Conservation (phyloP, 169 alveolate species). For the Plasmodium billcollinsi region DNA sequence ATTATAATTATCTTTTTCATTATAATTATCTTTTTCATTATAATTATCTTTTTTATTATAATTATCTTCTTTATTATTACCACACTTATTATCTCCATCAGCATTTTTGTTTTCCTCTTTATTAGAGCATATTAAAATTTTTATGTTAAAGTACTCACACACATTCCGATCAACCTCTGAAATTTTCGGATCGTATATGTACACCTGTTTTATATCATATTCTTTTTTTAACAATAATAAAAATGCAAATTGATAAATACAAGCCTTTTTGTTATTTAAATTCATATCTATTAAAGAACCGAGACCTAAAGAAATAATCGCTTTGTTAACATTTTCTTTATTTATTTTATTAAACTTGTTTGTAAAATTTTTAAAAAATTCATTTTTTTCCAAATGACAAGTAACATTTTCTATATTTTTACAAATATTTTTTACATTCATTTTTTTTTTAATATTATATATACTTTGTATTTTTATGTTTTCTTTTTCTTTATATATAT, state of each 20-base stretch:
- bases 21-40: neutral
- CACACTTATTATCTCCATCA: neutral
- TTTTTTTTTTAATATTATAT: neutral
- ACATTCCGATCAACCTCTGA: conserved; percentile 15
- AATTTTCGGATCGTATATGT: conserved; percentile 60
- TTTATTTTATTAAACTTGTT: conserved; percentile 14
- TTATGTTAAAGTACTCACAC: neutral
- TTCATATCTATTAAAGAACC: conserved; percentile 48
- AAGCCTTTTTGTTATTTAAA: conserved; percentile 24
- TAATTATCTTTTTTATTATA: neutral
- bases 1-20: neutral
- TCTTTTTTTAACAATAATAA: conserved; percentile 17
- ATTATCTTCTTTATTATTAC: neutral
- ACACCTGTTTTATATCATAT: conserved; percentile 11
- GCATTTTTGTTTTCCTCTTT: neutral
- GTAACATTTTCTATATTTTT: conserved; percentile 37
- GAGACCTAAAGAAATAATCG: conserved; percentile 42
- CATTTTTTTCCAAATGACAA: conserved; percentile 24
- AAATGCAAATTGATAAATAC: conserved; percentile 43
- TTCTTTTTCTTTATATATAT: neutral
- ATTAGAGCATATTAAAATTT: neutral
- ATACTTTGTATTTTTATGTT: neutral
- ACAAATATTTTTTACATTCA: neutral
- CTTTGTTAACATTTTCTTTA: neutral
- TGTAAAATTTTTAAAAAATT: conserved; percentile 29